Evolutionary conservation across 2,329 filamentous ascomycete species (phyloP).

Genomic region (Juglanconis juglandina): DNA sequence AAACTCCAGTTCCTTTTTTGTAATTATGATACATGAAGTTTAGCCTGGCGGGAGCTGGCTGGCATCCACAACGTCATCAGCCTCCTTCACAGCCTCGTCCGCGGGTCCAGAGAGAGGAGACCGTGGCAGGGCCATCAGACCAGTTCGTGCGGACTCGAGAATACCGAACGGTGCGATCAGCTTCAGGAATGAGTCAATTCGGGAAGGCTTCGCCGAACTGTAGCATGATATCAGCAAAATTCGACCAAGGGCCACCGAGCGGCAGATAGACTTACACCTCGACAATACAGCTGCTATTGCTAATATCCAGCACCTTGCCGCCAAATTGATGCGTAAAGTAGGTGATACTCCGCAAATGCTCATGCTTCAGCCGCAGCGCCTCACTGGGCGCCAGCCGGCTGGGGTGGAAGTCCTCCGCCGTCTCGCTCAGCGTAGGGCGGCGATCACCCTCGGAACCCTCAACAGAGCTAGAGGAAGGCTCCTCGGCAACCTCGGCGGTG

Average conservation of each 20-base stretch:
- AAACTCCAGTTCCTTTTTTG: neutral
- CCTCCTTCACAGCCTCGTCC: slow-evolving; percentile 73
- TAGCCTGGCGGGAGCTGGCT: slow-evolving; percentile 91
- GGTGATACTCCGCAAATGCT: slow-evolving; percentile 94
- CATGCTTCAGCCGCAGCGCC: slow-evolving; percentile 92
- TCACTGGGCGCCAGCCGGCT: slow-evolving; percentile 81
- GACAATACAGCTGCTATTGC: slow-evolving; percentile 97
- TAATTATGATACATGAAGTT: slow-evolving; percentile 19
- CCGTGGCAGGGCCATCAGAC: slow-evolving; percentile 92
- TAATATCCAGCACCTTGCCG: slow-evolving; percentile 95
- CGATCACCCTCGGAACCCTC: slow-evolving; percentile 33
- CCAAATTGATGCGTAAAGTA: slow-evolving; percentile 97
- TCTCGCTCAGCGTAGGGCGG: slow-evolving; percentile 39
- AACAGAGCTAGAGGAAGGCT: slow-evolving; percentile 27
- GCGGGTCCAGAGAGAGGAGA: slow-evolving; percentile 77
- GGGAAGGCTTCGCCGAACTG: slow-evolving; percentile 84
- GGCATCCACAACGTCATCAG: slow-evolving; percentile 89
- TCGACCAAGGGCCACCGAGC: neutral
- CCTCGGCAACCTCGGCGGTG: slow-evolving; percentile 45
- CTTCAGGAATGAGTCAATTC: slow-evolving; percentile 98
- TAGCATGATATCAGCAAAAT: slow-evolving; percentile 22
- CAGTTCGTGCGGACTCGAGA: slow-evolving; percentile 90
- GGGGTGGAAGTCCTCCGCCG: slow-evolving; percentile 76
- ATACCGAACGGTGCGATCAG: slow-evolving; percentile 92
- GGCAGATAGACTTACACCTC: slow-evolving; percentile 71